Base-by-base conservation (phyloP, 1,139 yeast genomes). In the Geotrichum candidum region DNA sequence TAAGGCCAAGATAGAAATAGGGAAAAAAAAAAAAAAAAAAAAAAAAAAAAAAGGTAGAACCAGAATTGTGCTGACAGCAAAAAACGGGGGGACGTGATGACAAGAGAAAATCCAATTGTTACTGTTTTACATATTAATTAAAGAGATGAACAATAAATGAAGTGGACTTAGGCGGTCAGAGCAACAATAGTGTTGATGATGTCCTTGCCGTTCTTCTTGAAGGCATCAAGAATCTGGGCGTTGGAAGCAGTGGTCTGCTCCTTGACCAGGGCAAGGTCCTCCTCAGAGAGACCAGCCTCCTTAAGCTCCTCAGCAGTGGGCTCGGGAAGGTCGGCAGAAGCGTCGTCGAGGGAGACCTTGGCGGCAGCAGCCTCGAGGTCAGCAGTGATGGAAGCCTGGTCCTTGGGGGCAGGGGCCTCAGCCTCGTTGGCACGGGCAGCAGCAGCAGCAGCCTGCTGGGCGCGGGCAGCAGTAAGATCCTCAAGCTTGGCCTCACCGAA, bases 131-230 rank as follows among this genome's bases (percentile, higher is more conserved):
- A 35, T 35, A 35, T 35, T n/a, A 11, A 35, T 35, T 18, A 18
- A 35, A n/a, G 15, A 35, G 15, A 7, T n/a, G 1, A 22, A 48
- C 25, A 9, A 46, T 15, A 9, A 18, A 46, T 11, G n/a, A 7
- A 48, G 25, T 48, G 29, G 13, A 53, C 9, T 54, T 45, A 54
- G 31, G 57, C n/a, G 15, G 79, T 73, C 63, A 92, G 82, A 70
- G 90, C 88, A 96, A 92, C 90, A 76, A 92, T 90, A 70, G 97
- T 94, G 76, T 91, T 92, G 76, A 94, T 97, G 80, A 94, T 86
- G 77, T 94, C 98, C 78, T 94, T 91, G 73, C 90, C 84, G 82
- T 92, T 92, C 70, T 84, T 86, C 78, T 84, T 87, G 78, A 94
- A 84, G 70, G 97, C 96, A 78, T 87, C 88, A 72, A 85, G 89